A percentile compares a stretch with the other conserved stretches of the same genome.
Conservation (phyloP, 2,329 filamentous ascomycete species). For the Pseudocercospora pini-densiflorae region DNA sequence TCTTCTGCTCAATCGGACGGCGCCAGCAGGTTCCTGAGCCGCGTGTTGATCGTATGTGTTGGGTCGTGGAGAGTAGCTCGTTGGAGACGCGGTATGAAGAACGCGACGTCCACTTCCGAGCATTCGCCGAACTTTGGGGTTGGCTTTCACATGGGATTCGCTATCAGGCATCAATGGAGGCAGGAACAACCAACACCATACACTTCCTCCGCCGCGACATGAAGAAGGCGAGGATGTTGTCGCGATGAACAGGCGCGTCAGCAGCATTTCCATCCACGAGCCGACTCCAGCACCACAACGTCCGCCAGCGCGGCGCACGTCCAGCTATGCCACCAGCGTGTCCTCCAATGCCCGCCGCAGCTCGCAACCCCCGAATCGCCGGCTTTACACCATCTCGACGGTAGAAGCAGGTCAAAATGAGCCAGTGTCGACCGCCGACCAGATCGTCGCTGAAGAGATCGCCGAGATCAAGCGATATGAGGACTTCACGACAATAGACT, state of each 20-base stretch:
- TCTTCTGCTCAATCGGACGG: too few species aligned
- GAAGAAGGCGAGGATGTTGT: conserved; percentile 29
- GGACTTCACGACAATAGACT: conserved; percentile 98
- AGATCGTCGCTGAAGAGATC: conserved; percentile 89
- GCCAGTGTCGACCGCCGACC: conserved; percentile 61
- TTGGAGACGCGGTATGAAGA: background rate
- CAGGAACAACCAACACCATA: conserved; percentile 2
- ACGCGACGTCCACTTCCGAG: conserved; percentile 10
- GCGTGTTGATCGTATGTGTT: background rate
- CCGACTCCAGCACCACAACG: conserved; percentile 12
- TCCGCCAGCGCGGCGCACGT: conserved; percentile 24
- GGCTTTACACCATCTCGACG: conserved; percentile 70
- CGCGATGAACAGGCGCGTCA: conserved; percentile 53
- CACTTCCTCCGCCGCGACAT: conserved; percentile 6
- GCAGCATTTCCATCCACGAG: conserved; percentile 39
- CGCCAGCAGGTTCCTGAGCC: background rate
- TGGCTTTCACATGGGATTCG: conserved; percentile 10
- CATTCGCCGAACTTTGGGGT: background rate
- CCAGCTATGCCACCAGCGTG: conserved; percentile 29
- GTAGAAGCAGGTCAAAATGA: conserved; percentile 65
- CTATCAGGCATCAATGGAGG: conserved; percentile 11
- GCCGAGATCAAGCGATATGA: conserved; percentile 97
- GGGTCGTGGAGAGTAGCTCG: background rate
- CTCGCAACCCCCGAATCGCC: conserved; percentile 53
- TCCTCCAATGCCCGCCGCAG: conserved; percentile 18